A percentile compares a stretch with the other conserved stretches of the same genome.
Evolutionary conservation across 2,329 filamentous ascomycete genomes (phyloP).

Genomic region (Botrytis sinoallii): DNA sequence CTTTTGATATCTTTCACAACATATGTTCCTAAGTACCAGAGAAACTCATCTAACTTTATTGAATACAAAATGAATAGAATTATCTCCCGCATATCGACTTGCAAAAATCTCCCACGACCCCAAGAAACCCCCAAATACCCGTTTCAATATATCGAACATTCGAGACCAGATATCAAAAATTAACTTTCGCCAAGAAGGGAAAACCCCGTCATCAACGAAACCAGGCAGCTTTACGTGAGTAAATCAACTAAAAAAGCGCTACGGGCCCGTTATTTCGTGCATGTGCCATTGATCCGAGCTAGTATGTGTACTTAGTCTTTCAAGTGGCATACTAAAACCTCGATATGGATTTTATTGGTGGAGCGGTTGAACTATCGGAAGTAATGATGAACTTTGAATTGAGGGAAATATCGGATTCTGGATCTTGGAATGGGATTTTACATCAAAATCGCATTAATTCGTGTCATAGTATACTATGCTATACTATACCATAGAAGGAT

Average conservation of each 20-base stretch:
- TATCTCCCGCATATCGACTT: rapidly evolving
- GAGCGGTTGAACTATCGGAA: not conserved
- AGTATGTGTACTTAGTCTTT: not conserved
- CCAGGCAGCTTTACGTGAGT: not conserved
- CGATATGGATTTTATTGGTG: not conserved
- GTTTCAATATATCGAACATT: not conserved
- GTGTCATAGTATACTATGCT: not conserved
- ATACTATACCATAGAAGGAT: not conserved
- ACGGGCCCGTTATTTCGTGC: not conserved
- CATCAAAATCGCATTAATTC: not conserved
- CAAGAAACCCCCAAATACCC: not conserved
- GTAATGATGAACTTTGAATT: not conserved
- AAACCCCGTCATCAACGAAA: too few species aligned
- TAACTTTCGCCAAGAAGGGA: not conserved
- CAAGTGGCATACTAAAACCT: not conserved
- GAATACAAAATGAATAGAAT: not conserved
- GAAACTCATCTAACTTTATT: not conserved
- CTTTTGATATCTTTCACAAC: not conserved
- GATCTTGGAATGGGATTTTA: not conserved
- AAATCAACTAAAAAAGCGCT: not conserved
- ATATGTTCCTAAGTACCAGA: not conserved
- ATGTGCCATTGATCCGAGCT: not conserved
- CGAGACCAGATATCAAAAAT: not conserved
- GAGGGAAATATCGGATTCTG: not conserved
- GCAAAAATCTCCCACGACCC: not conserved